Percentiles rank a stretch among this genome's conserved stretches.
phyloP scores from a whole-genome alignment of 208 protist genomes.

The Porcisia hertigi region DNA sequence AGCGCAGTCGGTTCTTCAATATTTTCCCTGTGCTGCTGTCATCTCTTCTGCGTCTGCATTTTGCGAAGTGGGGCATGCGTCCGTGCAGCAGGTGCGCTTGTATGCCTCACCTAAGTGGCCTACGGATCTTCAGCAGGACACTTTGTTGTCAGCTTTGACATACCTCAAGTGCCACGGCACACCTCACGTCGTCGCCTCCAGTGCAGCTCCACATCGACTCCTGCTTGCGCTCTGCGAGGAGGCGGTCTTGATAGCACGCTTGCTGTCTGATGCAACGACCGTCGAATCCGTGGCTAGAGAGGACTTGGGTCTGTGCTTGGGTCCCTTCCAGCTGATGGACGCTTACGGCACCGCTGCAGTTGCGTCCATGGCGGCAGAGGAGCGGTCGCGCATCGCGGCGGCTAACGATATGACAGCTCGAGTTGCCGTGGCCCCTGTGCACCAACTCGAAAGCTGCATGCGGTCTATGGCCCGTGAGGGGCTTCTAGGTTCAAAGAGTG shows the following conservation, averaged over 20 bases:
- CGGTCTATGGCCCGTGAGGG: constrained; percentile 47
- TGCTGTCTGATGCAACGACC: constrained; percentile 19
- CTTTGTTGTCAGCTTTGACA: constrained; percentile 47
- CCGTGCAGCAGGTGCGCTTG: constrained; percentile 68
- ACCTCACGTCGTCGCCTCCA: constrained; percentile 57
- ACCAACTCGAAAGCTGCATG: constrained; percentile 18
- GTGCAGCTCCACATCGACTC: constrained; percentile 41
- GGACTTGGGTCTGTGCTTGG: constrained; percentile 44
- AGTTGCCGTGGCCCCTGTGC: background rate
- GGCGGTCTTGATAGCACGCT: constrained; percentile 34
- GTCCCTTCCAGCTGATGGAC: constrained; percentile 60
- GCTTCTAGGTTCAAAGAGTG: constrained; percentile 29
- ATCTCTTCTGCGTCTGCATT: constrained; percentile 50
- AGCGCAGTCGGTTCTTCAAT: constrained; percentile 27
- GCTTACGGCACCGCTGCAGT: constrained; percentile 38
- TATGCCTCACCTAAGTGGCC: constrained; percentile 49
- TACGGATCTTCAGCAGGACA: constrained; percentile 45
- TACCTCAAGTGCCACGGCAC: constrained; percentile 45
- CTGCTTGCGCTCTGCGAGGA: constrained; percentile 46
- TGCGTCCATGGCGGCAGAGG: constrained; percentile 40
- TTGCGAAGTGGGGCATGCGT: constrained; percentile 23
- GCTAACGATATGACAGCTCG: background rate
- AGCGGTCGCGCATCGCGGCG: constrained; percentile 4
- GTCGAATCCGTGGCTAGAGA: constrained; percentile 51
- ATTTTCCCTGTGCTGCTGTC: constrained; percentile 48